phyloP scores from a whole-genome alignment of 2,329 filamentous ascomycete genomes.

The Fusarium sp. region DNA sequence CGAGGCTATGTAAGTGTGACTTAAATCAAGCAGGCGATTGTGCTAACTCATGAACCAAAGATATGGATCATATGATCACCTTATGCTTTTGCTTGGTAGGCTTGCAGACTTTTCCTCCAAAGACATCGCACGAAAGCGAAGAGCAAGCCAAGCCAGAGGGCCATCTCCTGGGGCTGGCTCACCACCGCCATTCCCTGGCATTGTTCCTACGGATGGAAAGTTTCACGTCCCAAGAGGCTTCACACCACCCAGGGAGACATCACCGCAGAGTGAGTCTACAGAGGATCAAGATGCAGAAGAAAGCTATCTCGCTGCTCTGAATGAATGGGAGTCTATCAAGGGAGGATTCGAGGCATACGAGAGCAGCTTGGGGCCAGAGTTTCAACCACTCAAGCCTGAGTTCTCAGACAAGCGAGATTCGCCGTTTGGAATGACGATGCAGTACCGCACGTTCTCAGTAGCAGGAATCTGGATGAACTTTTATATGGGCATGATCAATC shows the following conservation, averaged over 20 bases:
- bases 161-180: constrained; percentile 47
- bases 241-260: constrained; percentile 59
- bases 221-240: constrained; percentile 66
- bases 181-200: constrained; percentile 63
- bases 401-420: constrained; percentile 69
- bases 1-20: constrained; percentile 72
- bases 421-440: constrained; percentile 83
- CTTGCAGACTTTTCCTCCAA: constrained; percentile 81
- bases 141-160: constrained; percentile 57
- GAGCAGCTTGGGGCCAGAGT: constrained; percentile 76
- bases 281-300: constrained; percentile 70
- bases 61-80: constrained; percentile 89
- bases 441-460: constrained; percentile 89
- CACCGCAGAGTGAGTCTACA: constrained; percentile 55
- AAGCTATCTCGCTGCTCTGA: constrained; percentile 75
- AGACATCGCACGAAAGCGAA: constrained; percentile 83
- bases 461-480: constrained; percentile 89
- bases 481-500: constrained; percentile 84
- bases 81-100: constrained; percentile 83
- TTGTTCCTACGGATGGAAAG: constrained; percentile 64
- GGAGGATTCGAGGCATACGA: constrained; percentile 76
- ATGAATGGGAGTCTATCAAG: constrained; percentile 82
- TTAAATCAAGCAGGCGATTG: too few relatives aligned
- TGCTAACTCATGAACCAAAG: constrained; percentile 56
- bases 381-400: constrained; percentile 78